Conservation (phyloP, 305 asterid genomes). For the Fraxinus paxiana region DNA sequence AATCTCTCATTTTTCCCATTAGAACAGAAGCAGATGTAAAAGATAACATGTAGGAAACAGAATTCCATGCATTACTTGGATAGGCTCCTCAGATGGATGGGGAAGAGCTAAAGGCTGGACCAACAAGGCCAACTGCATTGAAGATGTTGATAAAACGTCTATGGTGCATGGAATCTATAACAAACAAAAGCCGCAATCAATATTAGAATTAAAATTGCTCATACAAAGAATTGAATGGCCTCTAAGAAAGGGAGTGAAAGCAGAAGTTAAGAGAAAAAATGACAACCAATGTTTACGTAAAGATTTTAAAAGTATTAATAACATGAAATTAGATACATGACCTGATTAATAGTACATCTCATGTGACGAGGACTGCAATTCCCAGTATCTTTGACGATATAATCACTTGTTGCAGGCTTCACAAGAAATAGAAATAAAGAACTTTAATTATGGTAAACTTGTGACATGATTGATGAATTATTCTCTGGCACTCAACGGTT, state of each 20-base stretch:
- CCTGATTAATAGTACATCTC: constrained; percentile 97
- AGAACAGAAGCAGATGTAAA: constrained; percentile 7
- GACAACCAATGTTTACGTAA: not conserved
- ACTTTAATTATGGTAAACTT: not conserved
- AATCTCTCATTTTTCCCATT: constrained; percentile 7
- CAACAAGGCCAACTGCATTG: constrained; percentile 88
- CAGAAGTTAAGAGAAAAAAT: not conserved
- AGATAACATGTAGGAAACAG: not conserved
- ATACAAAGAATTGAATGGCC: not conserved
- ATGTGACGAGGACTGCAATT: constrained; percentile 98
- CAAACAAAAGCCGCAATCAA: constrained; percentile 18
- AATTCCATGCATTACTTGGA: constrained; percentile 57
- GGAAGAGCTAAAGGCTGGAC: constrained; percentile 98
- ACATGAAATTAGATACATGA: constrained; percentile 26
- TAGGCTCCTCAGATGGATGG: constrained; percentile 95
- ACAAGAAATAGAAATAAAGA: constrained; percentile 26
- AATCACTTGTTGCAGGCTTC: constrained; percentile 97
- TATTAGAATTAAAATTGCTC: not conserved
- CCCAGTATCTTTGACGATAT: constrained; percentile 88
- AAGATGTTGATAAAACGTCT: constrained; percentile 92
- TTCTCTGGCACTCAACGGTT: constrained; percentile 10
- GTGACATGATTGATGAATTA: constrained; percentile 1
- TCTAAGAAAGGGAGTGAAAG: not conserved
- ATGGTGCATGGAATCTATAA: constrained; percentile 85
- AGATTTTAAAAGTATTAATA: not conserved